phyloP scores from a whole-genome alignment of 2,329 filamentous ascomycete genomes.

The Pseudogymnoascus sp. region DNA sequence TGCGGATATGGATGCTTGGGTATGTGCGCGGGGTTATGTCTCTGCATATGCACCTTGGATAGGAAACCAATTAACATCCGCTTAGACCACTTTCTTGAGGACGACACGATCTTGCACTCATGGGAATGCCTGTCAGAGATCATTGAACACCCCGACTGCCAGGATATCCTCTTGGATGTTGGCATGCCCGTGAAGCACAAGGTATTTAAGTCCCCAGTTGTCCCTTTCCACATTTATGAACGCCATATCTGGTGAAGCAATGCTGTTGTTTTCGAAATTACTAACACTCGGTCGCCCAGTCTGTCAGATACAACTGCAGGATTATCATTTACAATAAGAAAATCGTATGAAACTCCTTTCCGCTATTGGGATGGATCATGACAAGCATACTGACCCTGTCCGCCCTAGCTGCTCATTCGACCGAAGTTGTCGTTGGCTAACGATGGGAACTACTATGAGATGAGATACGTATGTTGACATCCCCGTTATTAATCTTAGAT shows the following conservation, averaged over 20 bases:
- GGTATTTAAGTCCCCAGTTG: constrained; percentile 39
- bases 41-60: neutral
- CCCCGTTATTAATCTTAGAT: neutral
- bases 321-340: constrained; percentile 58
- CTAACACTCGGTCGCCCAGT: neutral
- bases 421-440: constrained; percentile 67
- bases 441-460: constrained; percentile 59
- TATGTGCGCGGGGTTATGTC: neutral
- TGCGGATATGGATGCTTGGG: constrained; percentile 15
- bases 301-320: constrained; percentile 52
- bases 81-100: constrained; percentile 18
- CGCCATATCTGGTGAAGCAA: neutral
- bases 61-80: neutral
- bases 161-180: constrained; percentile 60
- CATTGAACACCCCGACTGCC: constrained; percentile 47
- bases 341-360: constrained; percentile 42
- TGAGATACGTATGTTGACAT: constrained; percentile 17
- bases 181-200: constrained; percentile 56
- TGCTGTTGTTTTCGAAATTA: neutral
- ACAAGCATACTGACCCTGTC: neutral
- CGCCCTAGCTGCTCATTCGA: constrained; percentile 45
- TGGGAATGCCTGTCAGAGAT: constrained; percentile 58
- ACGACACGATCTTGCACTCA: constrained; percentile 49
- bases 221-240: neutral
- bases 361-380: neutral